A percentile compares a stretch with the other conserved stretches of the same genome.
Conservation (phyloP, 768 basidiomycete genomes). For the Mycena capillaripes region DNA sequence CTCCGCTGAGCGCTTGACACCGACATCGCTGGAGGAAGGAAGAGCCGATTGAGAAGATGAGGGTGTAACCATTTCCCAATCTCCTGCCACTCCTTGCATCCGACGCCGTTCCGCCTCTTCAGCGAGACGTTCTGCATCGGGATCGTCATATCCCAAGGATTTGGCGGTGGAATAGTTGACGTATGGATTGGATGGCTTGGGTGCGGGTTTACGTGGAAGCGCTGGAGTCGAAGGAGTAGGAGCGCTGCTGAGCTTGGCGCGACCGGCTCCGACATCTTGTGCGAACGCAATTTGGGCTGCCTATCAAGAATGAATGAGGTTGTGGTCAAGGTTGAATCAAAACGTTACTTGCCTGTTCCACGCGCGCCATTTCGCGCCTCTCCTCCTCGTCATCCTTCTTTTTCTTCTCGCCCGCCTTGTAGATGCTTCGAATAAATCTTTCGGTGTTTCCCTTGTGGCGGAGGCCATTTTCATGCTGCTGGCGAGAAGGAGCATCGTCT, state of each 20-base stretch:
- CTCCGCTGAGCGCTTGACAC: conserved; percentile 55
- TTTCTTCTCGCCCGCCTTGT: conserved; percentile 92
- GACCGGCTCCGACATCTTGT: conserved; percentile 80
- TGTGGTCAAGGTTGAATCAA: background rate
- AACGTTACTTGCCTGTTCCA: conserved; percentile 76
- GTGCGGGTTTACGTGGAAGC: conserved; percentile 55
- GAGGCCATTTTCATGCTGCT: conserved; percentile 93
- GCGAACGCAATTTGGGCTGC: conserved; percentile 87
- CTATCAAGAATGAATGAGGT: conserved; percentile 50
- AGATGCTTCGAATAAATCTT: conserved; percentile 90
- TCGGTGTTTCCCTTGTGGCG: conserved; percentile 96
- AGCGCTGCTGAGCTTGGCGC: conserved; percentile 55
- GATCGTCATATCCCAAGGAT: conserved; percentile 85
- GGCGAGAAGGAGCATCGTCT: conserved; percentile 93
- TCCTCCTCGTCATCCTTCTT: conserved; percentile 90
- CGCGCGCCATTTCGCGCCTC: conserved; percentile 85
- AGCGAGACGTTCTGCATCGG: conserved; percentile 75
- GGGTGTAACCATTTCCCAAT: conserved; percentile 78
- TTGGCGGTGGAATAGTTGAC: conserved; percentile 92
- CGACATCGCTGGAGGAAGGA: conserved; percentile 36
- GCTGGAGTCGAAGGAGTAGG: conserved; percentile 29
- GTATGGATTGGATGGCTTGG: conserved; percentile 74
- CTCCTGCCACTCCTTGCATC: conserved; percentile 79
- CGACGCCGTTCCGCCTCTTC: conserved; percentile 72
- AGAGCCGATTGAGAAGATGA: conserved; percentile 40